Conservation (phyloP, 148 eudicot genomes). For the Vaccinium macrocarpon region DNA sequence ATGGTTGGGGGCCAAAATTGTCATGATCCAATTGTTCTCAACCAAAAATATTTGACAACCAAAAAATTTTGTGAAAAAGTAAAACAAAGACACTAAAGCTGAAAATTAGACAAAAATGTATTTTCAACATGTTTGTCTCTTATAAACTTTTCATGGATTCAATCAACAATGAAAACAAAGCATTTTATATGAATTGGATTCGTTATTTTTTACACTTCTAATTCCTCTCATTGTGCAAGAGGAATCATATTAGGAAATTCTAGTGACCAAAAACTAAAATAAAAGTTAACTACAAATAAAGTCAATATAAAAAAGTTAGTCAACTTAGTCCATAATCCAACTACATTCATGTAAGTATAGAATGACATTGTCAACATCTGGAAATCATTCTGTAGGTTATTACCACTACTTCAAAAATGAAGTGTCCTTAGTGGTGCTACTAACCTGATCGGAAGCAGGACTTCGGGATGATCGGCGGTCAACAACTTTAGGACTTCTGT, state of each 20-base stretch:
- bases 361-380: not conserved
- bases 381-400: not conserved
- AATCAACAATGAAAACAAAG: not conserved
- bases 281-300: not conserved
- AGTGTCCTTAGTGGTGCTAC: not conserved
- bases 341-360: not conserved
- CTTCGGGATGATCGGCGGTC: conserved; percentile 64
- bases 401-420: not conserved
- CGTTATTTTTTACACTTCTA: not conserved
- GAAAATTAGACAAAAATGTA: not conserved
- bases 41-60: not conserved
- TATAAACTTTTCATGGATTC: not conserved
- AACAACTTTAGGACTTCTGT: conserved; percentile 62
- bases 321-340: not conserved
- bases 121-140: not conserved
- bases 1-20: not conserved
- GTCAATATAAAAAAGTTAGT: not conserved
- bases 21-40: not conserved
- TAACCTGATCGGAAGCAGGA: conserved; percentile 58
- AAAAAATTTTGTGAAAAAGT: not conserved
- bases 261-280: not conserved
- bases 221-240: not conserved
- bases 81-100: not conserved
- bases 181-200: not conserved
- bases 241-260: not conserved